Percentiles rank a stretch among this genome's conserved stretches.
These are phyloP conservation scores for Nigrospora sphaerica DNA, from an alignment of 2,329 filamentous ascomycete genomes.

Conservation along the genomic window DNA sequence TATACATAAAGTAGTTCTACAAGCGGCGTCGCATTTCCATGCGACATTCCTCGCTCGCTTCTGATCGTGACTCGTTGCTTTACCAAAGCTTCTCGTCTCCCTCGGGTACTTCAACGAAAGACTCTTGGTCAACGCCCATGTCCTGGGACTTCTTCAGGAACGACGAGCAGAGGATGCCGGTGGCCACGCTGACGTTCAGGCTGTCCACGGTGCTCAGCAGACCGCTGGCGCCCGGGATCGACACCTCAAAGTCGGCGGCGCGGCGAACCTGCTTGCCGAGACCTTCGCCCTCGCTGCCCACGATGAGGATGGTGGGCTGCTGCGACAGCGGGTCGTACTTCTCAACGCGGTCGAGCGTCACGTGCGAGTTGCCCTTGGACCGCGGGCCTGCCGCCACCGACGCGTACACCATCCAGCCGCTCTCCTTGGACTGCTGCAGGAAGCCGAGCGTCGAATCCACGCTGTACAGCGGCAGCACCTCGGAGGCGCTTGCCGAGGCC, in stretches of 20 bases:
- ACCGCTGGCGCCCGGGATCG: conserved; percentile 53
- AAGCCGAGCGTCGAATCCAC: conserved; percentile 64
- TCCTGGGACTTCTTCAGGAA: conserved; percentile 42
- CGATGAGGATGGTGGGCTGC: conserved; percentile 68
- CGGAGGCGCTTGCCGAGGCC: conserved; percentile 80
- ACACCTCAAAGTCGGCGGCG: conserved; percentile 57
- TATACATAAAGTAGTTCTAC: too few relatives aligned
- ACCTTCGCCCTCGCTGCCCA: conserved; percentile 77
- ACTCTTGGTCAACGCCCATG: neutral
- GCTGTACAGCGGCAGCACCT: conserved; percentile 68
- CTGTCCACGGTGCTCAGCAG: conserved; percentile 65
- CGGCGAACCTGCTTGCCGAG: conserved; percentile 57
- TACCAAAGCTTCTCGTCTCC: conserved; percentile 1
- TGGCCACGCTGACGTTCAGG: conserved; percentile 87
- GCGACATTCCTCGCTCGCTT: too few relatives aligned
- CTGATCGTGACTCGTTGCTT: neutral
- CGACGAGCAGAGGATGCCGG: conserved; percentile 65
- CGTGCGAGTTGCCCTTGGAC: conserved; percentile 29
- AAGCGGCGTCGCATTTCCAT: too few relatives aligned
- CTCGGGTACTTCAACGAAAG: neutral
- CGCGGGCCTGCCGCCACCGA: conserved; percentile 48
- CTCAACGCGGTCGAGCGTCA: conserved; percentile 44
- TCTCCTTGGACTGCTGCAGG: conserved; percentile 55
- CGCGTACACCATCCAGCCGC: conserved; percentile 80
- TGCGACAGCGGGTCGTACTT: conserved; percentile 43